Percentiles rank a stretch among this genome's conserved stretches.
Conservation (phyloP, 202 grass and related monocot species). For the Miscanthus sacchariflorus region DNA sequence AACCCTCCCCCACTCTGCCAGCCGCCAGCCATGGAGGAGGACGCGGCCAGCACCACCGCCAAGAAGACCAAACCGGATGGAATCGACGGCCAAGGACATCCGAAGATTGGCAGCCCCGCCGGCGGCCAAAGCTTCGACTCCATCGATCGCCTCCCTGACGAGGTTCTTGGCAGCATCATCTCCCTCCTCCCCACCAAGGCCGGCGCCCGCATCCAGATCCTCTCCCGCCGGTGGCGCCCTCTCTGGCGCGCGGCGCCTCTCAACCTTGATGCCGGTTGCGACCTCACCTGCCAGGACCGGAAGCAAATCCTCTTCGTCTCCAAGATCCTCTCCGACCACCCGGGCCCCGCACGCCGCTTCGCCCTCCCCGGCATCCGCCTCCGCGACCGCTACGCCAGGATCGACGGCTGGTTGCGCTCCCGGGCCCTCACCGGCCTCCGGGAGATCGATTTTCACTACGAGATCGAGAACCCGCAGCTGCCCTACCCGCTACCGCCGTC, state of each 20-base stretch:
- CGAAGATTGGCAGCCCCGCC: neutral
- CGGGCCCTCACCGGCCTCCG: neutral
- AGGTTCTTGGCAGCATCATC: neutral
- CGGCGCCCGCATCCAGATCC: neutral
- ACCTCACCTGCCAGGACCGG: neutral
- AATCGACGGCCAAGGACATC: neutral
- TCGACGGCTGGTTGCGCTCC: slow-evolving; percentile 18
- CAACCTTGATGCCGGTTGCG: neutral
- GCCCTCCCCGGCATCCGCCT: neutral
- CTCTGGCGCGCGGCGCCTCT: slow-evolving; percentile 12
- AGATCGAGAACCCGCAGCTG: fast-evolving
- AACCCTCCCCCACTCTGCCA: neutral
- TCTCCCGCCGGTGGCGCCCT: neutral
- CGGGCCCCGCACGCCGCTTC: neutral
- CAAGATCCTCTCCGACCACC: slow-evolving; percentile 8
- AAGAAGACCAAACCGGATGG: neutral
- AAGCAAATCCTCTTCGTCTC: neutral
- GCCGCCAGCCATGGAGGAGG: neutral
- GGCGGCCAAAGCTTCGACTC: neutral
- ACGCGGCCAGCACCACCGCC: neutral
- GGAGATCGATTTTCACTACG: neutral
- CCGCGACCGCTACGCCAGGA: neutral
- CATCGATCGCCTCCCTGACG: neutral
- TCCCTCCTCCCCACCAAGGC: slow-evolving; percentile 13
- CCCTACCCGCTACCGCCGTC: neutral